Percentiles rank a stretch among this genome's conserved stretches.
Conservation (phyloP, 2,329 filamentous ascomycete species). For the Cercospora sesami region DNA sequence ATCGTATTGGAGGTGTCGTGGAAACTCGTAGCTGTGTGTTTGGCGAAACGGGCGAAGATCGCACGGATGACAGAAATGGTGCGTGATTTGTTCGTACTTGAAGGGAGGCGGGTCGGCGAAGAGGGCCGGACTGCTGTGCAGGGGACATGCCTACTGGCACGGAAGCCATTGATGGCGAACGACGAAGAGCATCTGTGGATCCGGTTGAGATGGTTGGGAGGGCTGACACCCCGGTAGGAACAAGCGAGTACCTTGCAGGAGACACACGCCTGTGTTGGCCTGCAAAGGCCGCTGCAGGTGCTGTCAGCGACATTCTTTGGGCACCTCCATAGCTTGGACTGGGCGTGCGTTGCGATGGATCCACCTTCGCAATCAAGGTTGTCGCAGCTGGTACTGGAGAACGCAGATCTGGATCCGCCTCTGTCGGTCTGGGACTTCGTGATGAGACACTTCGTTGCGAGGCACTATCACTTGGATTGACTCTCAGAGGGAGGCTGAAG, state of each 20-base stretch:
- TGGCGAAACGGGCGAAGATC: conserved; percentile 36
- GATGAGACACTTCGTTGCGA: conserved; percentile 7
- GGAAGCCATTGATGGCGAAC: conserved; percentile 21
- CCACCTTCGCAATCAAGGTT: conserved; percentile 30
- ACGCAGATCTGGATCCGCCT: conserved; percentile 18
- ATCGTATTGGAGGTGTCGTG: conserved; percentile 35
- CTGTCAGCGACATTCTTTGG: conserved; percentile 1
- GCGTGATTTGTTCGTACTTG: conserved; percentile 47
- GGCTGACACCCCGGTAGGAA: background rate
- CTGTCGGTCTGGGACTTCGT: conserved; percentile 17
- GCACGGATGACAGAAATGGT: conserved; percentile 43
- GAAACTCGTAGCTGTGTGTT: conserved; percentile 22
- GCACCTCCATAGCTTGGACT: background rate
- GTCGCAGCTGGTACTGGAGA: conserved; percentile 31
- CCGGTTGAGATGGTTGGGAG: background rate
- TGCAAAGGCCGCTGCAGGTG: conserved; percentile 15
- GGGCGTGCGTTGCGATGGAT: conserved; percentile 11
- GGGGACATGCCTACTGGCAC: background rate
- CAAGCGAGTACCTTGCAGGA: background rate
- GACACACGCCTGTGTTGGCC: background rate
- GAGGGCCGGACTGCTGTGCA: conserved; percentile 18
- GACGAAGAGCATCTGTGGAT: conserved; percentile 6
- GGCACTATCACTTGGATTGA: conserved; percentile 39
- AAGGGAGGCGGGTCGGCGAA: conserved; percentile 47
- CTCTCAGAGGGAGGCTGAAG: conserved; percentile 36